Percentiles rank a stretch among this genome's conserved stretches.
Evolutionary conservation across 2,329 filamentous ascomycete genomes (phyloP).

Genomic region (Ophiocordyceps camponoti-rufipedis): DNA sequence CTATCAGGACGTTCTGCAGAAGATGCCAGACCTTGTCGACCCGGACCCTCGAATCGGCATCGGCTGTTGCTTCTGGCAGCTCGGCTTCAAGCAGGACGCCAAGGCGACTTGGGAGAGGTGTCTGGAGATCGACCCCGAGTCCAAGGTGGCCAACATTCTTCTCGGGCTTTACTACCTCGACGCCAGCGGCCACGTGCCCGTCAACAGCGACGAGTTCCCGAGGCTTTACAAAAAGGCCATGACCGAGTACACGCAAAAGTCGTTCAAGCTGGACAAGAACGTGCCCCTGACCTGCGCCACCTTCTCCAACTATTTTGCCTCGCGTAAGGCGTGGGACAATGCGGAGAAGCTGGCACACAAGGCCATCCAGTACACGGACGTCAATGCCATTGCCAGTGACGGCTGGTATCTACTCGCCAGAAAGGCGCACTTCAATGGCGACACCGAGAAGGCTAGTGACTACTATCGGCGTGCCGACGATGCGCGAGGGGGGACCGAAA

Average conservation of each 20-base stretch:
- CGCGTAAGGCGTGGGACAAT: conserved; percentile 60
- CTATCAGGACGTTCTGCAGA: conserved; percentile 76
- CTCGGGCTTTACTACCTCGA: conserved; percentile 83
- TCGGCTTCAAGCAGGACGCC: conserved; percentile 87
- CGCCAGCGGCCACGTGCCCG: conserved; percentile 63
- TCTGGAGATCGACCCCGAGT: conserved; percentile 62
- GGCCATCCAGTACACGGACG: conserved; percentile 88
- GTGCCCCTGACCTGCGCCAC: conserved; percentile 78
- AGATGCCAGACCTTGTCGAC: conserved; percentile 74
- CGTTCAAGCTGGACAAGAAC: conserved; percentile 85
- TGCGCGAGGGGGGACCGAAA: conserved; percentile 77
- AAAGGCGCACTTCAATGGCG: conserved; percentile 72
- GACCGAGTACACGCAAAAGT: conserved; percentile 82
- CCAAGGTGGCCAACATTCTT: conserved; percentile 78
- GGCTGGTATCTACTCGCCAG: conserved; percentile 91
- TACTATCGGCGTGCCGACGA: conserved; percentile 85
- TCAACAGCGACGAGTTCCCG: conserved; percentile 71
- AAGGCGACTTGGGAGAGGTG: conserved; percentile 79
- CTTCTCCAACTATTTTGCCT: conserved; percentile 79
- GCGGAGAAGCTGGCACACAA: conserved; percentile 79
- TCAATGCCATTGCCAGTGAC: conserved; percentile 91
- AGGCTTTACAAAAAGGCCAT: conserved; percentile 82
- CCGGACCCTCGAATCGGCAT: conserved; percentile 93
- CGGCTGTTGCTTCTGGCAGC: conserved; percentile 91
- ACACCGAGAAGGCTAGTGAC: conserved; percentile 58